Percentiles rank a stretch among this genome's conserved stretches.
Conservation (phyloP, 2,329 filamentous ascomycete genomes). For the Amylocarpus encephaloides region DNA sequence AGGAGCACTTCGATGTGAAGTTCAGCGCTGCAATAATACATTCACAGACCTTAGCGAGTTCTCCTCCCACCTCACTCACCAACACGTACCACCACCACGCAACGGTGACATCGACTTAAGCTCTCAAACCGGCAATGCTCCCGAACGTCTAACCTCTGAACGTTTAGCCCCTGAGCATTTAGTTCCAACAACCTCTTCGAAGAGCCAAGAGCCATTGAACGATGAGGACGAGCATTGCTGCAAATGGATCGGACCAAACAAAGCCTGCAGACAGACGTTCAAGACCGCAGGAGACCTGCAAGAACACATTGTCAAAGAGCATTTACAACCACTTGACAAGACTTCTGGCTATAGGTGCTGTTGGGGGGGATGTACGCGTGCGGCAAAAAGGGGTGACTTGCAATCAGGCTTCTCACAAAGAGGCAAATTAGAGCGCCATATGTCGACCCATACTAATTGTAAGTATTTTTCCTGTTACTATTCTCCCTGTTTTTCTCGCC, state of each 20-base stretch:
- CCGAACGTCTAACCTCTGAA: not conserved
- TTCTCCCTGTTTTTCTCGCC: too few relatives aligned
- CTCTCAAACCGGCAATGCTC: not conserved
- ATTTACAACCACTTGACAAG: slow-evolving; percentile 43
- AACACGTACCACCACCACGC: slow-evolving; percentile 13
- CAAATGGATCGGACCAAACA: slow-evolving; percentile 20
- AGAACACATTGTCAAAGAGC: slow-evolving; percentile 45
- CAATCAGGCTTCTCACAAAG: slow-evolving; percentile 49
- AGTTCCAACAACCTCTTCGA: not conserved
- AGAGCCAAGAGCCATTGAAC: slow-evolving; percentile 1
- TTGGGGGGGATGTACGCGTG: slow-evolving; percentile 50
- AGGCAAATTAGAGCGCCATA: slow-evolving; percentile 58
- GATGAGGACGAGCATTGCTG: slow-evolving; percentile 18
- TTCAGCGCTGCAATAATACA: slow-evolving; percentile 21
- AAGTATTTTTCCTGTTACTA: slow-evolving; percentile 29
- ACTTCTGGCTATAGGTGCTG: slow-evolving; percentile 45
- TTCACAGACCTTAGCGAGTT: slow-evolving; percentile 24
- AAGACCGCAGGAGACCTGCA: slow-evolving; percentile 43
- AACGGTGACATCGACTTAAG: slow-evolving; percentile 18
- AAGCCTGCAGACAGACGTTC: slow-evolving; percentile 17
- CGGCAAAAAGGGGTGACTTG: slow-evolving; percentile 19
- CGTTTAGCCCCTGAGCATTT: not conserved
- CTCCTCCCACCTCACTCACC: slow-evolving; percentile 21
- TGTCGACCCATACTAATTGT: slow-evolving; percentile 61
- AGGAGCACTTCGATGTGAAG: slow-evolving; percentile 23